Percentiles rank a stretch among this genome's conserved stretches.
These are phyloP conservation scores for Aspergillus cavernicola DNA, from an alignment of 495 filamentous ascomycete genomes.

Conservation along the genomic window DNA sequence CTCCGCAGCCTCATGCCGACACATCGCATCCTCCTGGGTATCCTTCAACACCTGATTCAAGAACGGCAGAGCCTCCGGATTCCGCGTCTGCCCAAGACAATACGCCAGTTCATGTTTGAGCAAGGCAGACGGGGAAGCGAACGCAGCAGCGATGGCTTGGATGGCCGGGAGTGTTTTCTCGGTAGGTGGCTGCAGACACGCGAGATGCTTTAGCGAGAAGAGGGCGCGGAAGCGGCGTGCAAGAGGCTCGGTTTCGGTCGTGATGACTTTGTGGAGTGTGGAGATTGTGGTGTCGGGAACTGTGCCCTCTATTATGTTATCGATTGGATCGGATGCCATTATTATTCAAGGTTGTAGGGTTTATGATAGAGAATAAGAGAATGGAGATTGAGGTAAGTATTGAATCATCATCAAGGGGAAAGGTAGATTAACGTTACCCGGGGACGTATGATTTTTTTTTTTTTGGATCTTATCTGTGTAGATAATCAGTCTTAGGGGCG, in stretches of 20 bases:
- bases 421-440: no score
- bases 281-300: slow-evolving; percentile 40
- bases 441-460: slow-evolving; percentile 12
- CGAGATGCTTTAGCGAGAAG: slow-evolving; percentile 94
- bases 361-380: not conserved
- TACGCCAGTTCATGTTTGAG: slow-evolving; percentile 97
- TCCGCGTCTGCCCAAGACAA: slow-evolving; percentile 87
- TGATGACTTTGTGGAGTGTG: slow-evolving; percentile 70
- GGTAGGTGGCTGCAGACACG: slow-evolving; percentile 60
- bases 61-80: slow-evolving; percentile 66
- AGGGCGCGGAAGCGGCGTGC: slow-evolving; percentile 91
- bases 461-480: slow-evolving; percentile 29
- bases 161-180: slow-evolving; percentile 70
- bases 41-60: slow-evolving; percentile 77
- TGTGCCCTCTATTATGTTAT: no score
- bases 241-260: slow-evolving; percentile 73
- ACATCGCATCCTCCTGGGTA: slow-evolving; percentile 82
- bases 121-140: slow-evolving; percentile 76
- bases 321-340: slow-evolving; percentile 19
- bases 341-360: not conserved
- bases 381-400: not conserved
- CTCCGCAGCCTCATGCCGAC: slow-evolving; percentile 94
- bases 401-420: not conserved
- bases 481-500: slow-evolving; percentile 30
- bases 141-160: slow-evolving; percentile 86